Percentiles rank a stretch among this genome's conserved stretches.
These are phyloP conservation scores for Moricandia moricandioides DNA, from an alignment of 345 rosid genomes.

Conservation along the genomic window DNA sequence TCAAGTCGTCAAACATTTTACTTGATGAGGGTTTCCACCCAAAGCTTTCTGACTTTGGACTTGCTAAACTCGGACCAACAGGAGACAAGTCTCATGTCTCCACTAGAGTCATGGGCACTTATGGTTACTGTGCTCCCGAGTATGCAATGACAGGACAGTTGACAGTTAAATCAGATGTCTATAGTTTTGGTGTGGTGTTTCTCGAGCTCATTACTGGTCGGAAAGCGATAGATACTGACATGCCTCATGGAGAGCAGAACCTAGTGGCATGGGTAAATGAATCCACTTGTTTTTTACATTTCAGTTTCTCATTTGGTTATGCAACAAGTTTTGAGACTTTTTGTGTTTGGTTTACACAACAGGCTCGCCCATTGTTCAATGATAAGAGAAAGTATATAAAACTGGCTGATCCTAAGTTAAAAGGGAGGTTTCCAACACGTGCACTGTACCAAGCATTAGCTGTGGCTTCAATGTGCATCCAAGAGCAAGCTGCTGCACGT, in stretches of 20 bases:
- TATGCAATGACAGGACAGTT: conserved; percentile 99
- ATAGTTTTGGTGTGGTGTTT: conserved; percentile 93
- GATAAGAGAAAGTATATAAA: conserved; percentile 74
- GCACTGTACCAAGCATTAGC: conserved; percentile 95
- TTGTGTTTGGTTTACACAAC: conserved; percentile 30
- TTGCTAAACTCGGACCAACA: conserved; percentile 94
- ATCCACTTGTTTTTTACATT: neutral
- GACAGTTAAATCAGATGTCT: conserved; percentile 92
- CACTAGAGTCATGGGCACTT: conserved; percentile 99
- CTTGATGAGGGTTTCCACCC: conserved; percentile 89
- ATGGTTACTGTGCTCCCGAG: conserved; percentile 99
- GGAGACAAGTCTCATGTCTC: conserved; percentile 99
- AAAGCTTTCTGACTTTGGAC: conserved; percentile 95
- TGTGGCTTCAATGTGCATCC: conserved; percentile 97
- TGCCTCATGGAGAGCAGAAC: conserved; percentile 94
- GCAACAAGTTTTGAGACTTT: neutral
- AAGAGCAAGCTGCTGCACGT: conserved; percentile 93
- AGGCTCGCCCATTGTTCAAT: conserved; percentile 87
- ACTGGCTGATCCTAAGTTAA: conserved; percentile 77
- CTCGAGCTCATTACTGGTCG: conserved; percentile 96
- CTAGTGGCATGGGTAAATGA: conserved; percentile 73
- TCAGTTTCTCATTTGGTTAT: neutral
- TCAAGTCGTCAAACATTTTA: conserved; percentile 93
- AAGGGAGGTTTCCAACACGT: conserved; percentile 79
- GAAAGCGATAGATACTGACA: conserved; percentile 78